Conservation (phyloP, 2,329 filamentous ascomycete species). For the Cytospora schulzeri region DNA sequence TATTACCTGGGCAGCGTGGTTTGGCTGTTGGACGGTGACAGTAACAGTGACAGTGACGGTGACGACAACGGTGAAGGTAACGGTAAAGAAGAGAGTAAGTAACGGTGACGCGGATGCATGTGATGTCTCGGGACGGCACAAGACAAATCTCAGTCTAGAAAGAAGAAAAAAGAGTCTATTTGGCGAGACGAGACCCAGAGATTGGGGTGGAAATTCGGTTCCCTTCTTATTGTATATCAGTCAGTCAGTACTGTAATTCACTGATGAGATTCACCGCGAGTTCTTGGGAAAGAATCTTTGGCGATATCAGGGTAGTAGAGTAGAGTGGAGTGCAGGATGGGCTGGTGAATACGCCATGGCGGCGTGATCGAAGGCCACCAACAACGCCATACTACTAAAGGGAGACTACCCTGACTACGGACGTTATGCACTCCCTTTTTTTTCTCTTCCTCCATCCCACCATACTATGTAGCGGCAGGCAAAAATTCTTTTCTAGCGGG, state of each 20-base stretch:
- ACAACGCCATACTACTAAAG: background rate
- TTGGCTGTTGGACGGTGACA: too few species aligned
- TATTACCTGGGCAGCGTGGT: background rate
- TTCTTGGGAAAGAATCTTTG: slow-evolving; percentile 2
- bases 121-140: slow-evolving; percentile 24
- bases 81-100: background rate
- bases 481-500: slow-evolving; percentile 20
- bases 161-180: slow-evolving; percentile 5
- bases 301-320: too few species aligned
- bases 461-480: slow-evolving; percentile 20
- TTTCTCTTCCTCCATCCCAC: background rate
- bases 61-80: background rate
- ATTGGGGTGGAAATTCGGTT: background rate
- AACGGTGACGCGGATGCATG: slow-evolving; percentile 7
- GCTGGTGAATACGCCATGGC: slow-evolving; percentile 2
- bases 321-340: background rate
- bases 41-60: background rate
- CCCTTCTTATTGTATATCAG: background rate
- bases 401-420: too few species aligned
- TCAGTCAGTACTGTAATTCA: background rate
- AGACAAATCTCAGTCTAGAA: slow-evolving; percentile 16
- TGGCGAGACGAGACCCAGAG: slow-evolving; percentile 19
- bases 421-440: slow-evolving; percentile 3
- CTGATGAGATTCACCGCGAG: background rate
- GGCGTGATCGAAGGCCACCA: slow-evolving; percentile 4